Conservation (phyloP, 1,284 basidiomycete species). For the Puccinia novopanici region DNA sequence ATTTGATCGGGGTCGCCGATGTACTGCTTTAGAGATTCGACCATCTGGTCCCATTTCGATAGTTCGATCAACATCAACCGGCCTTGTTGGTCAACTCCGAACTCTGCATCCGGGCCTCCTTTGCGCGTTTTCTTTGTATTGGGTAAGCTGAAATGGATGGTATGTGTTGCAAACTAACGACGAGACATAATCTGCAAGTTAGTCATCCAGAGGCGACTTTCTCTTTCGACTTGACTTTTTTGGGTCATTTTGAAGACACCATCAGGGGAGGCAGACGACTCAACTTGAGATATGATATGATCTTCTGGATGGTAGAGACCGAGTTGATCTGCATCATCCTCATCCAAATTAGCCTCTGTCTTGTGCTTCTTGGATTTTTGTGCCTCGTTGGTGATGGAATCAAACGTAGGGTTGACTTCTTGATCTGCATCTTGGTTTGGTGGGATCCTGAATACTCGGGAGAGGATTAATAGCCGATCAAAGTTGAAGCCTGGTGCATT, state of each 20-base stretch:
- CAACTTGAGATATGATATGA: conserved; percentile 50
- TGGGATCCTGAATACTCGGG: conserved; percentile 28
- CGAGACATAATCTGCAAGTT: neutral
- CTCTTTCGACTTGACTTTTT: neutral
- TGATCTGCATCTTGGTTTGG: conserved; percentile 15
- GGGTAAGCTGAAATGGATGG: conserved; percentile 40
- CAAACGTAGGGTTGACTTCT: conserved; percentile 33
- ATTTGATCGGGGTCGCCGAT: conserved; percentile 27
- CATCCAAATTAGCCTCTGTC: conserved; percentile 1
- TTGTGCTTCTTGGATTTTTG: conserved; percentile 30
- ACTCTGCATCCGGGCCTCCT: conserved; percentile 15
- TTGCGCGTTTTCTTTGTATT: neutral
- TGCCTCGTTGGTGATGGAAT: neutral
- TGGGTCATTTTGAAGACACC: neutral
- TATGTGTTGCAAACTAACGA: conserved; percentile 48
- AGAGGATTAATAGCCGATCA: conserved; percentile 33
- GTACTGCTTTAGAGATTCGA: conserved; percentile 22
- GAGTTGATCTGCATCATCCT: conserved; percentile 11
- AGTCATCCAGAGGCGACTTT: neutral
- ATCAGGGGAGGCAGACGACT: neutral
- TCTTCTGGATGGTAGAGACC: conserved; percentile 49
- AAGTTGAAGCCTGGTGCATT: conserved; percentile 46
- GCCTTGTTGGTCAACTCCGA: conserved; percentile 39
- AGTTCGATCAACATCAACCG: conserved; percentile 49
- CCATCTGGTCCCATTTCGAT: conserved; percentile 49